Evolutionary conservation across 192 early-diverging fungal species (phyloP), one percentile per base, ranked within the genome.

Genomic region (Podila clonocystis): DNA sequence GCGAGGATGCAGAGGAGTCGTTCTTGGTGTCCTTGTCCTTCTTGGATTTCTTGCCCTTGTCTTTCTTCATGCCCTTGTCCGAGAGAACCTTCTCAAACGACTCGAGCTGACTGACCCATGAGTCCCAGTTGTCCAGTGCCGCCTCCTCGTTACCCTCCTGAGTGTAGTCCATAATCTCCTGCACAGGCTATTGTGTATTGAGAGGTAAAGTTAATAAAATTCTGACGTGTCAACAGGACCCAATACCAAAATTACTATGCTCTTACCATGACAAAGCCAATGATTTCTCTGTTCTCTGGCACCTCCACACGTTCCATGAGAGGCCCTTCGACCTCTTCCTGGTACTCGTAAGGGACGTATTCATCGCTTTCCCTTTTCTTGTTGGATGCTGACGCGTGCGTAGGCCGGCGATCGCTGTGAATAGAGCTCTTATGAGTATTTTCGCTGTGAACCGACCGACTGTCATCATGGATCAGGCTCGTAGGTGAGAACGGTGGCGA

Each of bases 91-190:
- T 80, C 30, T 80, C 77, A 30, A 80, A 80, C 6, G 71, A 73
- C 49, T 80, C 77, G 48, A 80, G 77, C 12, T 80, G 77, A 33
- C 34, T 80, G 22, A 80, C 77, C 77, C 77, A 80, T n/a, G 77
- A 80, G 26, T 80, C 77, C 77, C 77, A 80, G 49, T 68, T 80
- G 33, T 80, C 77, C n/a, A 69, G 31, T 5, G 70, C 67, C 29
- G 57, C 19, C 13, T 72, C 65, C 5, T 80, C 71, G 33, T 38
- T 64, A 1, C 36, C 62, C 1, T 67, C 70, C 0, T 41, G 24
- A 0, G 59, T 65, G 30, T 63, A 67, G 19, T 79, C 60, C 5
- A 62, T 34, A 17, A 61, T 26, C 13, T 73, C 67, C 30, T 72
- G 65, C 4, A 73, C 49, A 41, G 77, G 77, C 77, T 80, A 69